Conservation (phyloP, 2,329 filamentous ascomycete genomes). For the Thielaviopsis cerberus region DNA sequence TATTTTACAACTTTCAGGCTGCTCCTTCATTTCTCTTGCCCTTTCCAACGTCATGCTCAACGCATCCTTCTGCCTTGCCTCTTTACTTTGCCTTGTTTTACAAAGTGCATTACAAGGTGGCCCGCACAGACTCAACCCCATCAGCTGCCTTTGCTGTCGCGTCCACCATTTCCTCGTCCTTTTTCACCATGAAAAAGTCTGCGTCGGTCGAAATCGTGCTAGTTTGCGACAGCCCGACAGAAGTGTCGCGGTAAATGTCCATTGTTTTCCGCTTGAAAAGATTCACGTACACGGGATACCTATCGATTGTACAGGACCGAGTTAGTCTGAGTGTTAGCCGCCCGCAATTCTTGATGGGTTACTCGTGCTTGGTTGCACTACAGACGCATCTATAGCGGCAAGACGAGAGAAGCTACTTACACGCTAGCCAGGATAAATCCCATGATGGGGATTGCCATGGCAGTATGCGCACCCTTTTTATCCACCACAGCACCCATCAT, state of each 20-base stretch:
- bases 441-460: constrained; percentile 12
- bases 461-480: constrained; percentile 10
- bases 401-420: constrained; percentile 5
- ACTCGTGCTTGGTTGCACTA: not conserved
- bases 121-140: not conserved
- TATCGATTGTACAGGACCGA: not conserved
- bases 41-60: not conserved
- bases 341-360: not conserved
- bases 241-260: constrained; percentile 8
- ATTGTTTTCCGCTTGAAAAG: constrained; percentile 10
- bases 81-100: too few relatives aligned
- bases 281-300: constrained; percentile 11
- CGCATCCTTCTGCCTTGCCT: not conserved
- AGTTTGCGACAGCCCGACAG: constrained; percentile 3
- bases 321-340: constrained; percentile 1
- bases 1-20: not conserved
- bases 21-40: not conserved
- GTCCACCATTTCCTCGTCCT: not conserved
- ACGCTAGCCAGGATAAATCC: constrained; percentile 9
- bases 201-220: constrained; percentile 4
- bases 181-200: not conserved
- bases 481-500: constrained; percentile 53
- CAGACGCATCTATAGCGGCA: not conserved
- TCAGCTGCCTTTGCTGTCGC: not conserved
- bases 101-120: too few relatives aligned